Evolutionary conservation across 176 grass and related monocot species (phyloP).

Genomic region (Zea luxurians): DNA sequence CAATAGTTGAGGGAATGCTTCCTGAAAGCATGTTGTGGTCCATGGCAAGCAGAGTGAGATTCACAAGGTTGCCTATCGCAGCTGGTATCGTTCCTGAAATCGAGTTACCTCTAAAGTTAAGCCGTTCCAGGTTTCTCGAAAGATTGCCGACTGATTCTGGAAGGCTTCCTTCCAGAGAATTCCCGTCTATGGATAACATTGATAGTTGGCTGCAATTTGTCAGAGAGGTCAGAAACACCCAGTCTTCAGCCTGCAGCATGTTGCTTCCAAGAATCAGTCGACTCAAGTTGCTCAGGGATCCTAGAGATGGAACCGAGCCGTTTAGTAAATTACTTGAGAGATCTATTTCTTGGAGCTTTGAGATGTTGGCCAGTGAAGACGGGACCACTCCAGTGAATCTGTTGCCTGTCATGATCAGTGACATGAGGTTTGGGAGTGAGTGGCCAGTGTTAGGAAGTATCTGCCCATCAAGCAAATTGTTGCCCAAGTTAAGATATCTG

Average conservation of each 20-base stretch:
- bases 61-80: slow-evolving; percentile 40
- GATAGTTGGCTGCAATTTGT: slow-evolving; percentile 27
- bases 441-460: slow-evolving; percentile 11
- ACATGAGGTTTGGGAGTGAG: slow-evolving; percentile 24
- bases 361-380: slow-evolving; percentile 17
- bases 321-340: slow-evolving; percentile 13
- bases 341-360: slow-evolving; percentile 17
- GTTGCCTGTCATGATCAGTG: slow-evolving; percentile 3
- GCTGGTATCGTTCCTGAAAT: slow-evolving; percentile 39
- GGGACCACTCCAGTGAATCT: not conserved
- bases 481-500: not conserved
- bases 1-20: slow-evolving; percentile 43
- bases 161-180: slow-evolving; percentile 13
- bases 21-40: slow-evolving; percentile 51
- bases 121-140: not conserved
- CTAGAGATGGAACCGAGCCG: slow-evolving; percentile 14
- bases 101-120: slow-evolving; percentile 20
- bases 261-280: slow-evolving; percentile 14
- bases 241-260: not conserved
- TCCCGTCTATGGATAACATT: slow-evolving; percentile 23
- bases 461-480: not conserved
- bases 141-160: slow-evolving; percentile 33
- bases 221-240: slow-evolving; percentile 25
- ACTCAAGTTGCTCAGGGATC: slow-evolving; percentile 12
- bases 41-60: slow-evolving; percentile 45